Evolutionary conservation across 352 stramenopile genomes (phyloP).

Genomic region (Phytophthora agathidicida): DNA sequence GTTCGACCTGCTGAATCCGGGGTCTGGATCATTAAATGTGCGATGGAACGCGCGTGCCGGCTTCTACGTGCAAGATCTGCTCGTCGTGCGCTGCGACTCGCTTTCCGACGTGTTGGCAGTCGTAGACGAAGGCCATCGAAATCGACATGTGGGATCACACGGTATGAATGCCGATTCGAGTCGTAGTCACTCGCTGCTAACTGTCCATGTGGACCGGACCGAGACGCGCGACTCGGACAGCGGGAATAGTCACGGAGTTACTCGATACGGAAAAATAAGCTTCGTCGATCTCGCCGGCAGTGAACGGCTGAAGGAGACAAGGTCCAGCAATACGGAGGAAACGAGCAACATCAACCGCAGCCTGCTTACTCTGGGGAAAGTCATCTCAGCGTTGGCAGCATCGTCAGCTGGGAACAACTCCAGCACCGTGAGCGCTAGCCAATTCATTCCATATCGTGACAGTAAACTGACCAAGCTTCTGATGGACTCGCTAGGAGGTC

Average conservation of each 20-base stretch:
- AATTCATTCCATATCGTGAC: slow-evolving; percentile 84
- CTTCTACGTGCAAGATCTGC: slow-evolving; percentile 83
- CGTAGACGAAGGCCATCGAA: slow-evolving; percentile 76
- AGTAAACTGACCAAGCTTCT: slow-evolving; percentile 89
- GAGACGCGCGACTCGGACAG: slow-evolving; percentile 52
- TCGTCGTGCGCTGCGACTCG: slow-evolving; percentile 76
- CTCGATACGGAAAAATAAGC: slow-evolving; percentile 76
- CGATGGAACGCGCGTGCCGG: slow-evolving; percentile 75
- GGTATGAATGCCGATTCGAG: slow-evolving; percentile 87
- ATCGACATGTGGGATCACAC: slow-evolving; percentile 67
- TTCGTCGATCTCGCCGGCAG: slow-evolving; percentile 86
- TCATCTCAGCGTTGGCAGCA: slow-evolving; percentile 78
- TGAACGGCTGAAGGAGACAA: slow-evolving; percentile 78
- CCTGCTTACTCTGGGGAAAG: slow-evolving; percentile 82
- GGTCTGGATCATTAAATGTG: slow-evolving; percentile 63
- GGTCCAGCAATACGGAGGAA: slow-evolving; percentile 73
- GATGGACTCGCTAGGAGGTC: slow-evolving; percentile 85
- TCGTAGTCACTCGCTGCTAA: slow-evolving; percentile 80
- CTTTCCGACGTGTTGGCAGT: slow-evolving; percentile 78
- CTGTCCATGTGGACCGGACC: slow-evolving; percentile 69
- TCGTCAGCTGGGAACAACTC: slow-evolving; percentile 30
- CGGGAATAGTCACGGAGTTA: slow-evolving; percentile 40
- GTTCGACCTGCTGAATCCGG: slow-evolving; percentile 77
- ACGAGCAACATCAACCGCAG: slow-evolving; percentile 88
- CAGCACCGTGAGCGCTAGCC: slow-evolving; percentile 1